Evolutionary conservation across 495 filamentous ascomycete species (phyloP), one percentile per base, ranked within the genome.

Genomic region (Aspergillus sparsus): DNA sequence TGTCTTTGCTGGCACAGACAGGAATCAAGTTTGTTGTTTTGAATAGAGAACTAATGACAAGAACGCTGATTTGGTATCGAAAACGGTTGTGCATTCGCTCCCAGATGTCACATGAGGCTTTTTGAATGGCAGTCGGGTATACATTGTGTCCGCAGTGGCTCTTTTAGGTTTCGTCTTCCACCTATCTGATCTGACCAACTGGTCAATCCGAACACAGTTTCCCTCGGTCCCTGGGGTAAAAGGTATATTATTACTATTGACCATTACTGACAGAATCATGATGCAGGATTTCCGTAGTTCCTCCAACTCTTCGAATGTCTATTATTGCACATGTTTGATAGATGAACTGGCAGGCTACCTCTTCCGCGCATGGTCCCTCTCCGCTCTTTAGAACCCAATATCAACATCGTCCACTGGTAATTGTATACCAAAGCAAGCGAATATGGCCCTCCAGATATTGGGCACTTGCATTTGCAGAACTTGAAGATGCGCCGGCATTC

Each of bases 381-480:
- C 12, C 21, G 21, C n/a, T 21, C 42, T 46, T n/a, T 16, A 8
- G 42, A 46, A 16, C 6, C 42, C 42, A 46, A 46, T 15, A n/a
- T 46, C n/a, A n/a, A n/a, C 21, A 3, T 27, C 21, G 16, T 15
- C 15, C 7, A 9, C 44, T 7, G 44, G 6, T 47, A 47, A 18
- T 18, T 47, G 18, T 47, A 47, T 15, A 15, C 44, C 16, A 21
- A 6, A 16, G 44, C 2, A 8, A 7, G 42, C 7, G 5, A n/a
- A 21, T 10, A 18, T 18, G 4, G 9, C 6, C 16, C 9, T 12
- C 16, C 15, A 12, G 44, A 34, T 41, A 41, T 54, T 41, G 39
- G 52, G 52, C 52, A 54, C 32, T 42, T 7, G 35, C 35, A 41
- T 42, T 42, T 54, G 34, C 52, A 54, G 35, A 54, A 15, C 27